Base-by-base conservation (phyloP, 148 eudicot species). In the Vaccinium darrowii region DNA sequence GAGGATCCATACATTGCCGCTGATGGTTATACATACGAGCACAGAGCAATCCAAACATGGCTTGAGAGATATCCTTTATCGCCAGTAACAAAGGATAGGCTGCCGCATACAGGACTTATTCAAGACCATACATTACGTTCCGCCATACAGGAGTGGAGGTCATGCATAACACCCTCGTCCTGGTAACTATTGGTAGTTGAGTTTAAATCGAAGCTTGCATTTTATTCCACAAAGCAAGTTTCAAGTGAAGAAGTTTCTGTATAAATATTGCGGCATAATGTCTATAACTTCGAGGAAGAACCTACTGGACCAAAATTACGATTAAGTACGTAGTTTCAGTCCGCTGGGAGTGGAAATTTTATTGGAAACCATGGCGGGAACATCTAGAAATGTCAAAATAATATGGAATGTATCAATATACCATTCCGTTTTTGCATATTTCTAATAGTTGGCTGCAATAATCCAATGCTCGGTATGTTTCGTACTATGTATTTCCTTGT, bases 21-120 rank as follows among this genome's bases (percentile, higher is more conserved):
- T 25, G 99, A 96, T 88, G 98, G 99, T 69, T 96, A 89, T 81
- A 91, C 98, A 21, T 96, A 96, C 58, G 99, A 96, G 88, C 92
- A 90, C n/a, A 90, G 90, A 84, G 98, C 98, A 30, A 96, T 96
- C 85, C 90, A 89, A 77, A 88, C 89, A 77, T 96, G 98, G 98
- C 89, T 96, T 8, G 91, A 91, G 86, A 92, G 84, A 33, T 90
- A 92, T 27, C 85, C 89, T 58, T 81, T 87, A 82, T 94, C 98
- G 1, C 97, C 97, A 2, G 93, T 94, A 60, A 94, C 95, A 81
- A 90, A 90, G 81, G 89, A 56, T 47, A 90, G 85, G 76, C 75
- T 96, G 85, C 86, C 84, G 81, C 94, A 96, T 86, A 92, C 87
- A 76, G 76, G 52, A 62, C 90, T 96, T 47, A 90, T 90, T 43